Conservation (phyloP, 805 yeast genomes). For the Pichia paraexigua region DNA sequence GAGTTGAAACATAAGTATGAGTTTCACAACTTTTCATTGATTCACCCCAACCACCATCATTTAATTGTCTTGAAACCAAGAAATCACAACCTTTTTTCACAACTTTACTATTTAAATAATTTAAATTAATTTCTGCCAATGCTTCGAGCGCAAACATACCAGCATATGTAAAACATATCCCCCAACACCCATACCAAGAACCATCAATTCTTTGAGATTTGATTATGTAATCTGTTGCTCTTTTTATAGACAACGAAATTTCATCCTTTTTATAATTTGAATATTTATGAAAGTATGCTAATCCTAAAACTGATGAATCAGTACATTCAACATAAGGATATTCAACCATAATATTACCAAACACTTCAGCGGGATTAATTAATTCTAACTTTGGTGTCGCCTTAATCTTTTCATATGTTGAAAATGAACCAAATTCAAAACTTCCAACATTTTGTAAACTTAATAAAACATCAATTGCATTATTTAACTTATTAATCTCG, state of each 20-base stretch:
- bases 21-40: slow-evolving; percentile 85
- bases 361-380: slow-evolving; percentile 94
- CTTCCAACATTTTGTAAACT: slow-evolving; percentile 69
- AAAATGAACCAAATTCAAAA: slow-evolving; percentile 84
- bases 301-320: slow-evolving; percentile 86
- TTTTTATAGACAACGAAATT: slow-evolving; percentile 58
- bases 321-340: slow-evolving; percentile 98
- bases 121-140: slow-evolving; percentile 56
- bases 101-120: slow-evolving; percentile 50
- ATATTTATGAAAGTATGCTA: slow-evolving; percentile 65
- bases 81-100: slow-evolving; percentile 82
- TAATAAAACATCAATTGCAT: slow-evolving; percentile 71
- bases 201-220: slow-evolving; percentile 72
- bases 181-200: slow-evolving; percentile 99
- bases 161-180: slow-evolving; percentile 91
- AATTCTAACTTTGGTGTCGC: slow-evolving; percentile 70
- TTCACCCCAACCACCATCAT: slow-evolving; percentile 98
- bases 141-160: slow-evolving; percentile 98
- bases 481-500: slow-evolving; percentile 43
- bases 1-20: slow-evolving; percentile 55
- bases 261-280: slow-evolving; percentile 60
- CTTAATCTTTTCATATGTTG: slow-evolving; percentile 82
- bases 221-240: slow-evolving; percentile 68
- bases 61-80: slow-evolving; percentile 61
- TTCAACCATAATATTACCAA: slow-evolving; percentile 97